Evolutionary conservation across 768 basidiomycete species (phyloP).

Genomic region (Naganishia friedmannii): DNA sequence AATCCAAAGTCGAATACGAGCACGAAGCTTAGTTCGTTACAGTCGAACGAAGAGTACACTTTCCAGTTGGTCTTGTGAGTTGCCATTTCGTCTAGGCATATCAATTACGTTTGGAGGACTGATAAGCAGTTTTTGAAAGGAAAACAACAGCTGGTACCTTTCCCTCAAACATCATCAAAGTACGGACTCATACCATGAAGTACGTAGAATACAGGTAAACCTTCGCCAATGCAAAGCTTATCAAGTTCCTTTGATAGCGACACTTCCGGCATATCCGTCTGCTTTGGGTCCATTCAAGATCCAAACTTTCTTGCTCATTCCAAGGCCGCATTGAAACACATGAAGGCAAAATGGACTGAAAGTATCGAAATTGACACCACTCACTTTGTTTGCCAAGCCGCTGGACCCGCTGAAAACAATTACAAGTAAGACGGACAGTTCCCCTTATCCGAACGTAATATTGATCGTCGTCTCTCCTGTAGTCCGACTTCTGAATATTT

Average conservation of each 20-base stretch:
- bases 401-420: conserved; percentile 52
- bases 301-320: conserved; percentile 71
- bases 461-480: conserved; percentile 42
- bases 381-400: conserved; percentile 93
- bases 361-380: conserved; percentile 97
- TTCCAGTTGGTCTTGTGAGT: conserved; percentile 86
- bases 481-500: conserved; percentile 86
- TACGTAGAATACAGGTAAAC: conserved; percentile 27
- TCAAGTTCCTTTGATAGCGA: conserved; percentile 57
- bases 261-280: conserved; percentile 89
- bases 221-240: background rate
- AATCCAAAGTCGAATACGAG: conserved; percentile 78
- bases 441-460: conserved; percentile 13
- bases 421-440: conserved; percentile 14
- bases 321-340: conserved; percentile 73
- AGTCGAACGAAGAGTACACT: conserved; percentile 66
- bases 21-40: conserved; percentile 69
- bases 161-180: conserved; percentile 75
- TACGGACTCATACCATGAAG: conserved; percentile 84
- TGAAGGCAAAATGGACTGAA: conserved; percentile 86
- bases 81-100: no score
- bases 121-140: conserved; percentile 31
- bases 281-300: conserved; percentile 88
- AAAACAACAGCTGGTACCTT: conserved; percentile 83
- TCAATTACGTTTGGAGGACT: background rate